Evolutionary conservation across 805 yeast species (phyloP).

Genomic region (Sugiyamaella americana): DNA sequence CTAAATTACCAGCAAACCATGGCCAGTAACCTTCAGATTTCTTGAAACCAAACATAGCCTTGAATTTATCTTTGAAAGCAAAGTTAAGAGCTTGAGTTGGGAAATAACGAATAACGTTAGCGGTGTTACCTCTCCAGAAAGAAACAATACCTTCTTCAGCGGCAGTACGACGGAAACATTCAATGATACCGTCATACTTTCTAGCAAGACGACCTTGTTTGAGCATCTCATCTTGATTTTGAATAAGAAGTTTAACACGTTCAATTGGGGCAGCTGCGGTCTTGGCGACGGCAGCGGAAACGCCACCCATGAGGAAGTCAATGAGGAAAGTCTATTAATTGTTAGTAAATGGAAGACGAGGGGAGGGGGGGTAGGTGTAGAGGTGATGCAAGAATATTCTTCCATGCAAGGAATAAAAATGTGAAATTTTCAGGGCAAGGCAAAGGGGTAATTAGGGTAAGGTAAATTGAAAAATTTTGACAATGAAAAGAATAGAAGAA

Average conservation of each 20-base stretch:
- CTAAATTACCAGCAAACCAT: slow-evolving; percentile 97
- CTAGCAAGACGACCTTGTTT: slow-evolving; percentile 91
- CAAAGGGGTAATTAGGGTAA: not conserved
- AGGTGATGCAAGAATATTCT: no score
- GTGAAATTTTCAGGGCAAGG: not conserved
- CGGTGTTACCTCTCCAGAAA: slow-evolving; percentile 99
- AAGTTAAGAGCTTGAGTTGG: slow-evolving; percentile 98
- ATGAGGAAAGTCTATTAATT: slow-evolving; percentile 25
- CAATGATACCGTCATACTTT: slow-evolving; percentile 84
- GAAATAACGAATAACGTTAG: slow-evolving; percentile 97
- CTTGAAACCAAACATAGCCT: slow-evolving; percentile 94
- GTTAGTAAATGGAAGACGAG: no score
- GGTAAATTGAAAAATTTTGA: not conserved
- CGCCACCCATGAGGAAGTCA: slow-evolving; percentile 76
- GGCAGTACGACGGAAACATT: slow-evolving; percentile 92
- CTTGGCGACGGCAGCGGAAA: slow-evolving; percentile 97
- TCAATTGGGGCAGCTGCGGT: slow-evolving; percentile 98
- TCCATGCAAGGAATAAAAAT: not conserved
- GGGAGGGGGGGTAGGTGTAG: no score
- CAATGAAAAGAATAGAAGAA: no score
- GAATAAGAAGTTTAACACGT: slow-evolving; percentile 93
- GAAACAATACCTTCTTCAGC: slow-evolving; percentile 87
- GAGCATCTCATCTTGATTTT: slow-evolving; percentile 97
- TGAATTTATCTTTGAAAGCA: slow-evolving; percentile 97
- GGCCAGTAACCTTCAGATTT: slow-evolving; percentile 87